These are phyloP conservation scores for Nematodospora anomalae DNA, from an alignment of 1,139 yeast genomes.

Conservation along the genomic window DNA sequence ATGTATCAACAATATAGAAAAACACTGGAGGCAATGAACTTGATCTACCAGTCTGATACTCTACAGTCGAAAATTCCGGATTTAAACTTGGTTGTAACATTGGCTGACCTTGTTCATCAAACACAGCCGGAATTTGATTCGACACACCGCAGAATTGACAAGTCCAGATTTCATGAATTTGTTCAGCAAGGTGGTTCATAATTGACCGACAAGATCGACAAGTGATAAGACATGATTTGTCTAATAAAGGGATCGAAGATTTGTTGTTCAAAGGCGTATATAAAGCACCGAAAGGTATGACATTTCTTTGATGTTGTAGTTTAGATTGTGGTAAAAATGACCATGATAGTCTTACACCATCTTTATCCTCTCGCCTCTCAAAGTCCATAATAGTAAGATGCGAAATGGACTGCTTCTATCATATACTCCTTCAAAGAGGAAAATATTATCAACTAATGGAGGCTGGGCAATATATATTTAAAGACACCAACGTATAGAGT, in stretches of 20 bases:
- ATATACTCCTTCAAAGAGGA: too few species aligned
- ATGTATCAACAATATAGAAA: constrained; percentile 66
- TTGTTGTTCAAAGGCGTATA: constrained; percentile 66
- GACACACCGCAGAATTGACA: constrained; percentile 63
- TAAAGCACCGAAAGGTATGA: constrained; percentile 62
- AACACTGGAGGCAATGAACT: constrained; percentile 52
- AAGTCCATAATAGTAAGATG: constrained; percentile 44
- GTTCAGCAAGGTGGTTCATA: constrained; percentile 53
- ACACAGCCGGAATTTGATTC: constrained; percentile 39
- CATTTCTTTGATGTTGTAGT: constrained; percentile 56
- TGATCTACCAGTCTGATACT: constrained; percentile 52
- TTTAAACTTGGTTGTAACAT: constrained; percentile 33
- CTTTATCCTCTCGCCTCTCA: constrained; percentile 81
- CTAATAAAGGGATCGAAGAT: constrained; percentile 39
- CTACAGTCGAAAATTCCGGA: constrained; percentile 55
- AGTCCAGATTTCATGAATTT: constrained; percentile 52
- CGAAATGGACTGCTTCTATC: too few species aligned
- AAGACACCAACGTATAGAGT: too few species aligned
- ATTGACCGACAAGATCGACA: constrained; percentile 65
- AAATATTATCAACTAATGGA: too few species aligned
- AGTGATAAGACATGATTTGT: constrained; percentile 25
- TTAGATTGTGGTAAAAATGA: constrained; percentile 69
- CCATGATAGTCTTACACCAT: constrained; percentile 92
- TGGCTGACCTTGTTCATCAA: constrained; percentile 16
- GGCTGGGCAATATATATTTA: too few species aligned